Percentiles rank a stretch among this genome's conserved stretches.
Conservation (phyloP, 2,329 filamentous ascomycete species). For the Penicillium sp. region DNA sequence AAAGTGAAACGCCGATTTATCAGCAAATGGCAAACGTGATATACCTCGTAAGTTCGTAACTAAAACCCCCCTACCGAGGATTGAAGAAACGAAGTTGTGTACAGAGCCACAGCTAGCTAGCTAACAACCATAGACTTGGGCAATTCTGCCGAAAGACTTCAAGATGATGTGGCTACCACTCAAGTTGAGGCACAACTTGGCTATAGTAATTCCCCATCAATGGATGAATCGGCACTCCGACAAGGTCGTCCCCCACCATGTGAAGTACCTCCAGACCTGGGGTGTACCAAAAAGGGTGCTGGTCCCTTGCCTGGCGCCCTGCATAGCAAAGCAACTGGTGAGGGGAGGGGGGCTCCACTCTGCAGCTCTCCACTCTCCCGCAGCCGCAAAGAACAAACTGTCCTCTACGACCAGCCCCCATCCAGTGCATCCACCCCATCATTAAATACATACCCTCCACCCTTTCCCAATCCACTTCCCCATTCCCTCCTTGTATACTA, state of each 20-base stretch:
- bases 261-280: not conserved
- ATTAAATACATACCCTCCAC: slow-evolving; percentile 15
- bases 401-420: slow-evolving; percentile 35
- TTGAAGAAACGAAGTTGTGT: too few relatives aligned
- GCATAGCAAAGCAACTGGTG: not conserved
- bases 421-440: not conserved
- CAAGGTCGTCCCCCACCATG: not conserved
- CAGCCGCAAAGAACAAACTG: slow-evolving; percentile 47
- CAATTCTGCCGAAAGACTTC: too few relatives aligned
- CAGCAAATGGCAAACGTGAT: too few relatives aligned
- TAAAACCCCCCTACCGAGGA: too few relatives aligned
- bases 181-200: too few relatives aligned
- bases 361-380: slow-evolving; percentile 8
- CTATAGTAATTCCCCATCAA: too few relatives aligned
- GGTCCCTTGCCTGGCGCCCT: slow-evolving; percentile 1
- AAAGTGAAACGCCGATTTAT: too few relatives aligned
- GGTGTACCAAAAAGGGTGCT: not conserved
- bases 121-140: too few relatives aligned
- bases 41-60: too few relatives aligned
- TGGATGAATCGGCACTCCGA: too few relatives aligned
- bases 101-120: too few relatives aligned
- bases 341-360: slow-evolving; percentile 23
- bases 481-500: slow-evolving; percentile 5
- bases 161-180: too few relatives aligned
- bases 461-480: not conserved